Percentiles rank a stretch among this genome's conserved stretches.
Conservation (phyloP, 1,139 yeast genomes). For the Yamadazyma mexicana region DNA sequence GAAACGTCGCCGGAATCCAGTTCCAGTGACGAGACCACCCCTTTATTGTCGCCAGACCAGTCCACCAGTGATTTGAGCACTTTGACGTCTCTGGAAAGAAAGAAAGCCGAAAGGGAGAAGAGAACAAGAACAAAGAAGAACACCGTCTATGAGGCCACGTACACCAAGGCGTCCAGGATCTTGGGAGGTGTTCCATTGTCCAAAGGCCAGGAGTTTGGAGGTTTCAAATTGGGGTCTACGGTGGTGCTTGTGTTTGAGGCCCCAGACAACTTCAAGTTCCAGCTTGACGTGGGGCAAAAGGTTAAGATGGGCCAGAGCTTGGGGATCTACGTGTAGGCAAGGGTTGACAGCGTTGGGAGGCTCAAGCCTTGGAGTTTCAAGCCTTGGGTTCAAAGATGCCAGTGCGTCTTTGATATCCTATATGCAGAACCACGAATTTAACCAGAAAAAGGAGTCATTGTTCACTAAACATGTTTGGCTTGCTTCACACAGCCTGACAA, state of each 20-base stretch:
- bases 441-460: not conserved
- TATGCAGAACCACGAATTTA: not conserved
- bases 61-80: slow-evolving; percentile 4
- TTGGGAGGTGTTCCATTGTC: slow-evolving; percentile 86
- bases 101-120: slow-evolving; percentile 9
- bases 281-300: slow-evolving; percentile 66
- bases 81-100: too few relatives aligned
- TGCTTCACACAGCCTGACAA: too few relatives aligned
- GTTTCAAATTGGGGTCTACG: slow-evolving; percentile 93
- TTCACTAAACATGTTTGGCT: not conserved
- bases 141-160: slow-evolving; percentile 93
- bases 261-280: slow-evolving; percentile 73
- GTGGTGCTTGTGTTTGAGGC: slow-evolving; percentile 97
- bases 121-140: slow-evolving; percentile 57
- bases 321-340: slow-evolving; percentile 46
- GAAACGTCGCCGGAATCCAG: slow-evolving; percentile 1
- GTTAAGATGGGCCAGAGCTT: slow-evolving; percentile 85
- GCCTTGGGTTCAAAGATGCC: not conserved
- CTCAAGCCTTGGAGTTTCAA: not conserved
- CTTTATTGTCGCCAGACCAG: slow-evolving; percentile 22
- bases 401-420: not conserved
- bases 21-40: slow-evolving; percentile 35
- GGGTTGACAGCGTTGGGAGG: too few relatives aligned
- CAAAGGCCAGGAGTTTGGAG: slow-evolving; percentile 96
- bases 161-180: slow-evolving; percentile 73